Evolutionary conservation across 106 monocot species (phyloP), one percentile per base, ranked within the genome.

Genomic region (Chionographis japonica): DNA sequence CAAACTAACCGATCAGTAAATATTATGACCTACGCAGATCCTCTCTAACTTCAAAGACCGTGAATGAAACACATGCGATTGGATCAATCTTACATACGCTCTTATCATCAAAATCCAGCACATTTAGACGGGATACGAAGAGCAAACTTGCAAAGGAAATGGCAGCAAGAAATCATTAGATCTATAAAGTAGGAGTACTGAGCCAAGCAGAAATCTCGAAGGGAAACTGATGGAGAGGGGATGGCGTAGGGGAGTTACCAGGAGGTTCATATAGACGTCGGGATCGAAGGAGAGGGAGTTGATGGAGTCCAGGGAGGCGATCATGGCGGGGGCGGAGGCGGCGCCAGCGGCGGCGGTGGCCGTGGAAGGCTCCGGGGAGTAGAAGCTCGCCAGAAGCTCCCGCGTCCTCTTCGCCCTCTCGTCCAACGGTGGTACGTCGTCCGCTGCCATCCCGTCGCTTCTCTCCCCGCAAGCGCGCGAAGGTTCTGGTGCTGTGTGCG

Each of bases 351-450:
- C 65, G 51, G 59, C 70, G 12, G 65, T 37, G 37, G 60, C 41
- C 3, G 74, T 35, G 38, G 91, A 81, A 4, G 84, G 61, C 54
- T 83, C 88, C 67, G 83, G 75, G 53, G 77, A 58, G 82, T 97
- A 97, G 89, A 97, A 97, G 72, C 95, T 97, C 7, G 92, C 95
- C n/a, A 97, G 86, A 4, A 97, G 95, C 49, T 97, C 95, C 13
- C 95, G 78, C 12, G 95, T 97, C 78, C 95, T 68, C 89, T 85
- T 89, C 70, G 89, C 89, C 76, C 86, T 92, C 78, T 97, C 95
- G 60, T 97, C 95, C 68, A 97, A 8, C 4, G 83, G 87, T 11
- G 66, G 78, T 16, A 56, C 78, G 50, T 54, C 77, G 46, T 68
- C 72, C 37, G 60, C 27, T 66, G 74, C 74, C 79, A 75, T 75